These are phyloP conservation scores for Diaporthe ampelina DNA, from an alignment of 2,329 filamentous ascomycete genomes.

Conservation along the genomic window DNA sequence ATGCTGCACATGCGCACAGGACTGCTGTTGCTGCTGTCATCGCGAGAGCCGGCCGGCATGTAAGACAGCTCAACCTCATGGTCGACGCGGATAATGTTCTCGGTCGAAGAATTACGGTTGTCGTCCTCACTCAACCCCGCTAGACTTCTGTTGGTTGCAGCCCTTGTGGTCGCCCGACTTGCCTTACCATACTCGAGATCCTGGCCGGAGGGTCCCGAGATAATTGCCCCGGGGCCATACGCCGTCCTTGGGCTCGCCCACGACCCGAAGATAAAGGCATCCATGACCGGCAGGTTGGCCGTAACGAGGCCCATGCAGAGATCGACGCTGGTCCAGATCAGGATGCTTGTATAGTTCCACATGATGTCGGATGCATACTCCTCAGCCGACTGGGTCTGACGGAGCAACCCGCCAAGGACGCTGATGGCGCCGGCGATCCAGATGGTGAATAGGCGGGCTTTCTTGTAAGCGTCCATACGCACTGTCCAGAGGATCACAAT, in stretches of 20 bases:
- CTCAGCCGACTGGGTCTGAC: constrained; percentile 42
- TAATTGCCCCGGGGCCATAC: not conserved
- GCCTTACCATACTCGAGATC: constrained; percentile 17
- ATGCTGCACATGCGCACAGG: constrained; percentile 15
- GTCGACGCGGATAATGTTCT: constrained; percentile 23
- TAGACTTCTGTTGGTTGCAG: not conserved
- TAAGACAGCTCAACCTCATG: constrained; percentile 24
- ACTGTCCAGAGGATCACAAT: constrained; percentile 51
- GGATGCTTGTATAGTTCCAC: constrained; percentile 44
- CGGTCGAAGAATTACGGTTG: constrained; percentile 6
- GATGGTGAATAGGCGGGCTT: constrained; percentile 48
- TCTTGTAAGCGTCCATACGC: constrained; percentile 47
- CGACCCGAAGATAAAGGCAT: constrained; percentile 42
- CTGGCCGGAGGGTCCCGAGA: not conserved
- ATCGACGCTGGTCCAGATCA: constrained; percentile 48
- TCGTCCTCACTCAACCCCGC: not conserved
- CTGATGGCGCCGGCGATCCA: constrained; percentile 47
- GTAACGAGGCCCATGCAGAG: constrained; percentile 48
- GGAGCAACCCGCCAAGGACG: constrained; percentile 42
- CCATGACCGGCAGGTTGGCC: constrained; percentile 50
- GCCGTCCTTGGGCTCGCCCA: constrained; percentile 38
- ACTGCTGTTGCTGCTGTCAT: not conserved
- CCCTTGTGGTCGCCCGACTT: constrained; percentile 5
- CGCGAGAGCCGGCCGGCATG: constrained; percentile 5
- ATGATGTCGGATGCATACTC: constrained; percentile 33